phyloP scores from a whole-genome alignment of 495 filamentous ascomycete species.

The Terfezia claveryi region DNA sequence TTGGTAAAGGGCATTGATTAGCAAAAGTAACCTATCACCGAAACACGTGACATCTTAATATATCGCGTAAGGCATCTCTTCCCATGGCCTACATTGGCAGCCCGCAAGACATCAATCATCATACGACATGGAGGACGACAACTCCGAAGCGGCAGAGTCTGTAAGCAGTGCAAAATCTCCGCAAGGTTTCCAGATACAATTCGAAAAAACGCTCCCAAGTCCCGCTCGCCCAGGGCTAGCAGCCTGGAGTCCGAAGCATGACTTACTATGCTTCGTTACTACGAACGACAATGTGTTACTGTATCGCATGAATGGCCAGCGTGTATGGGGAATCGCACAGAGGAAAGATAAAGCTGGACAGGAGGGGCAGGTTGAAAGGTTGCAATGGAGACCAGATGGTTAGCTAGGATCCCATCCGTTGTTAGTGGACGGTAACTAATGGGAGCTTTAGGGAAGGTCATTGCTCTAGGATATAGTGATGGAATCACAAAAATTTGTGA shows the following conservation, averaged over 20 bases:
- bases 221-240: slow-evolving; percentile 23
- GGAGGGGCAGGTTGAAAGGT: slow-evolving; percentile 10
- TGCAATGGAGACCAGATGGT: slow-evolving; percentile 20
- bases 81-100: too few species aligned
- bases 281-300: slow-evolving; percentile 38
- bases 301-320: slow-evolving; percentile 46
- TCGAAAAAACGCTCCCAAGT: slow-evolving; percentile 11
- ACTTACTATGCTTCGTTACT: slow-evolving; percentile 41
- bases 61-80: too few species aligned
- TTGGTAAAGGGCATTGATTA: too few species aligned
- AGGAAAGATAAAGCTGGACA: slow-evolving; percentile 12
- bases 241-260: slow-evolving; percentile 51
- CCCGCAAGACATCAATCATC: too few species aligned
- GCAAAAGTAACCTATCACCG: too few species aligned
- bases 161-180: background rate
- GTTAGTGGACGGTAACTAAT: background rate
- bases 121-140: background rate
- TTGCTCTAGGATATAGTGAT: slow-evolving; percentile 18
- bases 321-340: slow-evolving; percentile 32
- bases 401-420: background rate
- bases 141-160: background rate
- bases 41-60: slow-evolving; percentile 6
- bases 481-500: slow-evolving; percentile 18
- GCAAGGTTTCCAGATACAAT: slow-evolving; percentile 12
- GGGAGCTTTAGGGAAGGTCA: slow-evolving; percentile 12